phyloP scores from a whole-genome alignment of 2,329 filamentous ascomycete species.

The Alternaria sp. region DNA sequence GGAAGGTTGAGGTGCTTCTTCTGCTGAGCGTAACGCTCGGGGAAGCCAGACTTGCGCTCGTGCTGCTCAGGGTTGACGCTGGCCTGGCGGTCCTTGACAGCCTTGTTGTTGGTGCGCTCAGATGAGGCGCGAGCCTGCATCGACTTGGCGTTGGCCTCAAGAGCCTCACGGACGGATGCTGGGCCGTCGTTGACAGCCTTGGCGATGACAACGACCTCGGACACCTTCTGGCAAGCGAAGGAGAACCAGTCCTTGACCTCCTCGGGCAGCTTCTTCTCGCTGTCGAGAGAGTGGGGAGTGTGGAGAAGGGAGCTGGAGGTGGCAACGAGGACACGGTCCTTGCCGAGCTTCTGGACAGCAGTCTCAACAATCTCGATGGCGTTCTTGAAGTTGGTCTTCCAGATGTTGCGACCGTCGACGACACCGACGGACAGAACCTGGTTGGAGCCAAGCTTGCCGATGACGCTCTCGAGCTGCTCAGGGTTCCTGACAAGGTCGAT shows the following conservation, averaged over 20 bases:
- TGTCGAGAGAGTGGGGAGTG: slow-evolving; percentile 95
- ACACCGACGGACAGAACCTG: slow-evolving; percentile 94
- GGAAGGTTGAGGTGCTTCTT: slow-evolving; percentile 92
- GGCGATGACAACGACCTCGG: slow-evolving; percentile 89
- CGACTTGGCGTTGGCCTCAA: slow-evolving; percentile 97
- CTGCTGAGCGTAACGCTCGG: slow-evolving; percentile 83
- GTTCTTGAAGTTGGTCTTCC: slow-evolving; percentile 99
- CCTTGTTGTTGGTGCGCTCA: slow-evolving; percentile 93
- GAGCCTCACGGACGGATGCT: slow-evolving; percentile 81
- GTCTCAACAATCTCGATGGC: slow-evolving; percentile 90
- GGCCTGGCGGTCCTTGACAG: slow-evolving; percentile 95
- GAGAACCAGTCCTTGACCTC: slow-evolving; percentile 99
- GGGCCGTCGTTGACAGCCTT: slow-evolving; percentile 96
- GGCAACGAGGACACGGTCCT: slow-evolving; percentile 95
- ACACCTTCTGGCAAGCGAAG: slow-evolving; percentile 93
- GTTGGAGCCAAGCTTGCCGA: slow-evolving; percentile 81
- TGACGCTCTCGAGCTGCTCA: slow-evolving; percentile 90
- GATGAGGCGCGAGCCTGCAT: slow-evolving; percentile 90
- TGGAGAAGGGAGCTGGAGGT: slow-evolving; percentile 98
- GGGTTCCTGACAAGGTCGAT: slow-evolving; percentile 97
- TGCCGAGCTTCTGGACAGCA: slow-evolving; percentile 93
- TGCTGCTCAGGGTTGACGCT: slow-evolving; percentile 85
- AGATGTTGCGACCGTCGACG: slow-evolving; percentile 99
- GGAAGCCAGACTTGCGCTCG: slow-evolving; percentile 91
- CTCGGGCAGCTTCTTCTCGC: slow-evolving; percentile 96